Percentiles rank a stretch among this genome's conserved stretches.
Evolutionary conservation across 192 early-diverging fungal genomes (phyloP).

Genomic region (Podila minutissima): DNA sequence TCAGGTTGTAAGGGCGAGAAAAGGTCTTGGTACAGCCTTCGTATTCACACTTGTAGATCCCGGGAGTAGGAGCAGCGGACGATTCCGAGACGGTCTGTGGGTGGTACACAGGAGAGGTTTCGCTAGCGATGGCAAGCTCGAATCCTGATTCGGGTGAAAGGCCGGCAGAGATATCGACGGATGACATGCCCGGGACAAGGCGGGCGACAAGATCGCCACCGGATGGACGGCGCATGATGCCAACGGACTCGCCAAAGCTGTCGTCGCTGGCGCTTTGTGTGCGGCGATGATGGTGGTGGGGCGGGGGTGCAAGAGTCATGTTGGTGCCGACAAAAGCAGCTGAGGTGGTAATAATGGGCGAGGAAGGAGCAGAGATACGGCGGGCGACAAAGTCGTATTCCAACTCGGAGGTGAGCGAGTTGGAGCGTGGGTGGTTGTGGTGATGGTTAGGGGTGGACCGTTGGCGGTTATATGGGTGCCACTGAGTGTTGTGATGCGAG

Average conservation of each 20-base stretch:
- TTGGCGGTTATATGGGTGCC: not conserved
- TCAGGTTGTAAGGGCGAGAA: constrained; percentile 80
- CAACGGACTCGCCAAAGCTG: not conserved
- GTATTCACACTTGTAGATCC: constrained; percentile 62
- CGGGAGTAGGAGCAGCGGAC: not conserved
- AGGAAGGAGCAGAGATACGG: not conserved
- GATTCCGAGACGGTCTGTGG: not conserved
- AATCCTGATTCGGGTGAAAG: not conserved
- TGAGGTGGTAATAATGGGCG: not conserved
- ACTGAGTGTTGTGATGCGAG: no score
- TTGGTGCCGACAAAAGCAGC: not conserved
- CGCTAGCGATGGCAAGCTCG: no score
- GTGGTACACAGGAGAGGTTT: not conserved
- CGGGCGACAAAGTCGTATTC: not conserved
- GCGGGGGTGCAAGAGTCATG: not conserved
- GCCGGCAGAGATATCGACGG: not conserved
- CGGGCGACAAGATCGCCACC: not conserved
- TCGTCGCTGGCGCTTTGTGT: not conserved
- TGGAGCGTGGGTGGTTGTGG: not conserved
- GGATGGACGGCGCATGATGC: not conserved
- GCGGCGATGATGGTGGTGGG: not conserved
- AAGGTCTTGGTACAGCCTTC: constrained; percentile 76
- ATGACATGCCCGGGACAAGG: not conserved
- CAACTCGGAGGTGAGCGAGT: not conserved
- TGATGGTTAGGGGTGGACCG: not conserved